A percentile compares a stretch with the other conserved stretches of the same genome.
Evolutionary conservation across 345 rosid genomes (phyloP).

Genomic region (Syzygium aromaticum): DNA sequence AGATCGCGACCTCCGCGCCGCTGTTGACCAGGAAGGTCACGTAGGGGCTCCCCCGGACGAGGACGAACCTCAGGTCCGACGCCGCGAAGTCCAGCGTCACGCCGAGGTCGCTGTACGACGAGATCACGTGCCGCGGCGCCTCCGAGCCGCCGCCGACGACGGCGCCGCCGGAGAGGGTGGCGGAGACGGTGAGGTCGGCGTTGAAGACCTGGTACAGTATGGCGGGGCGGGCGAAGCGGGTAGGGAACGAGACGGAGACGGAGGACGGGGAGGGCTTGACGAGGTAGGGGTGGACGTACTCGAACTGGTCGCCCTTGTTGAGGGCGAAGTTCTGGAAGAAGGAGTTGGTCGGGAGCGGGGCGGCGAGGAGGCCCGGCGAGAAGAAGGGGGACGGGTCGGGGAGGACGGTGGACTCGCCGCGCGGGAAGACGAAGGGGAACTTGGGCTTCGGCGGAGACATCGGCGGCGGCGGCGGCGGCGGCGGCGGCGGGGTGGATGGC

Average conservation of each 20-base stretch:
- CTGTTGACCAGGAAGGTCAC: slow-evolving; percentile 51
- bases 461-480: slow-evolving; percentile 14
- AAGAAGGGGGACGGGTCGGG: slow-evolving; percentile 83
- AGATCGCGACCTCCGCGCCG: slow-evolving; percentile 37
- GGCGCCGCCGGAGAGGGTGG: slow-evolving; percentile 25
- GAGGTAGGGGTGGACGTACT: slow-evolving; percentile 91
- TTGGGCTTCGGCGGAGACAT: slow-evolving; percentile 13
- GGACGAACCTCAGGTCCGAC: slow-evolving; percentile 62
- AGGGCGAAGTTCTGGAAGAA: slow-evolving; percentile 93
- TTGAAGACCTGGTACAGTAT: slow-evolving; percentile 54
- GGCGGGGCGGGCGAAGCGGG: slow-evolving; percentile 48
- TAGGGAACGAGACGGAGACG: slow-evolving; percentile 66
- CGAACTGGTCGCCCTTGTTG: slow-evolving; percentile 72
- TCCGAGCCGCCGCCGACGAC: neutral
- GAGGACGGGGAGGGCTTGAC: slow-evolving; percentile 55
- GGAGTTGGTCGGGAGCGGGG: slow-evolving; percentile 81
- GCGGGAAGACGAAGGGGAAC: slow-evolving; percentile 62
- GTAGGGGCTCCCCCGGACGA: slow-evolving; percentile 83
- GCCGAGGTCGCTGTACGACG: slow-evolving; percentile 66
- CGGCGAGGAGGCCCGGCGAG: slow-evolving; percentile 54
- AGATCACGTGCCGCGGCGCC: slow-evolving; percentile 33
- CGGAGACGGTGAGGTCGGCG: slow-evolving; percentile 64
- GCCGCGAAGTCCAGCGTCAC: slow-evolving; percentile 75
- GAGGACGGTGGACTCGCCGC: slow-evolving; percentile 44
- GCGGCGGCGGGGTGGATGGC: neutral